A percentile compares a stretch with the other conserved stretches of the same genome.
Evolutionary conservation across 83 land plant genomes (phyloP).

Genomic region (Diphasiastrum complanatum): DNA sequence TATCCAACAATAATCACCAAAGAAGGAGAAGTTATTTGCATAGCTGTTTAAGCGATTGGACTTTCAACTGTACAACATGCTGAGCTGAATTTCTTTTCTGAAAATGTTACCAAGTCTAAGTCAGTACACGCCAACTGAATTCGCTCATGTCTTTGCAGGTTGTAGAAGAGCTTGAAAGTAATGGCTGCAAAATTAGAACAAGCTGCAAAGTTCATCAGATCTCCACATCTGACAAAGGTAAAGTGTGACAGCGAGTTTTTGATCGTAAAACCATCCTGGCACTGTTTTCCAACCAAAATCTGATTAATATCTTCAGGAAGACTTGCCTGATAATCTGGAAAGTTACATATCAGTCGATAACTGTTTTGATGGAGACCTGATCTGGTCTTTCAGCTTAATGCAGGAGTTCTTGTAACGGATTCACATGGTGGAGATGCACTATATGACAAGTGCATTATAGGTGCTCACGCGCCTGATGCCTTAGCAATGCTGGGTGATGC

Average conservation of each 20-base stretch:
- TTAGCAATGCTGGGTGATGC: constrained; percentile 68
- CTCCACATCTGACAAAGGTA: constrained; percentile 47
- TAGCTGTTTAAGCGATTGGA: no score
- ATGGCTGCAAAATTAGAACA: constrained; percentile 43
- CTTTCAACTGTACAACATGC: no score
- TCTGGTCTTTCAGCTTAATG: no score
- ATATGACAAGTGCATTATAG: constrained; percentile 61
- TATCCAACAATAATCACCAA: no score
- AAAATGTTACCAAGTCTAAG: no score
- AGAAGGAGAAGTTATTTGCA: no score
- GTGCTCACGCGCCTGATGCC: constrained; percentile 85
- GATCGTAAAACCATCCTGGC: neutral
- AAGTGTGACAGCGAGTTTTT: neutral
- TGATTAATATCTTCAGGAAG: no score
- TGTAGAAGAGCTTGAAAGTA: constrained; percentile 43
- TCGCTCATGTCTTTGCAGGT: no score
- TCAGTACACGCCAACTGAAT: no score
- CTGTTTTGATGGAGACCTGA: neutral
- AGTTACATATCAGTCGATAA: no score
- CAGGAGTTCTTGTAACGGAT: constrained; percentile 57
- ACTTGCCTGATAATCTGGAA: neutral
- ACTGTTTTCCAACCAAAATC: no score
- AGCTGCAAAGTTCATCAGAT: constrained; percentile 49
- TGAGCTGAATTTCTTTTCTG: no score
- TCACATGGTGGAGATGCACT: constrained; percentile 42